Conservation (phyloP, 179 eudicot genomes). For the Kewa caespitosa region DNA sequence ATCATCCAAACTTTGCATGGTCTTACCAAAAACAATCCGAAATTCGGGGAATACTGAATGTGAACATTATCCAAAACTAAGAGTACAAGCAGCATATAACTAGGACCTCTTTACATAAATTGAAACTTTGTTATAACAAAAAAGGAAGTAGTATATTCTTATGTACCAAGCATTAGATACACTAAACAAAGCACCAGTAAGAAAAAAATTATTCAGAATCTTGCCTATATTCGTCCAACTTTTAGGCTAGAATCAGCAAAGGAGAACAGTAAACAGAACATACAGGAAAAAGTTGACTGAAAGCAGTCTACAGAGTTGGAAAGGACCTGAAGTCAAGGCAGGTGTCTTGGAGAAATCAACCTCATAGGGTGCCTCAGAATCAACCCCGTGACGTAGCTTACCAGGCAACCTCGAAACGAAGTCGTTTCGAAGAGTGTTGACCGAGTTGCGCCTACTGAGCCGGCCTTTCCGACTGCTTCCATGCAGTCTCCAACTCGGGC, state of each 20-base stretch:
- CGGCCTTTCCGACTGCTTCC: conserved; percentile 27
- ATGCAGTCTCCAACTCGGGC: conserved; percentile 28
- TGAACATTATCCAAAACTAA: too few relatives aligned
- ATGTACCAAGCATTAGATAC: conserved; percentile 1
- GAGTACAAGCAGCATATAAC: too few relatives aligned
- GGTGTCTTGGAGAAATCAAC: conserved; percentile 54
- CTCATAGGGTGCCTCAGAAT: conserved; percentile 54
- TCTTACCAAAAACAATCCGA: too few relatives aligned
- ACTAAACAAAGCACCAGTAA: neutral
- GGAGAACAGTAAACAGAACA: neutral
- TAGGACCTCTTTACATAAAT: too few relatives aligned
- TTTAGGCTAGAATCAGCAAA: neutral
- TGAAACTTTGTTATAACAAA: too few relatives aligned
- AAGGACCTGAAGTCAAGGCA: conserved; percentile 52
- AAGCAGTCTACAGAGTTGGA: neutral
- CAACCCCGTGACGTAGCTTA: conserved; percentile 55
- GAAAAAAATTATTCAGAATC: neutral
- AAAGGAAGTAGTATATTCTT: neutral
- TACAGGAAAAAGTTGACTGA: too few relatives aligned
- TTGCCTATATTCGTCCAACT: neutral
- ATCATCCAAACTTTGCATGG: too few relatives aligned
- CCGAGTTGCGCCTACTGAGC: conserved; percentile 36
- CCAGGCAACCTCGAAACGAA: conserved; percentile 73
- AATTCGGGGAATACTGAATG: too few relatives aligned
- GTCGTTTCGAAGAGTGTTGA: conserved; percentile 41